Base-by-base conservation (phyloP, 768 basidiomycete genomes). In the Ramaria rubella region DNA sequence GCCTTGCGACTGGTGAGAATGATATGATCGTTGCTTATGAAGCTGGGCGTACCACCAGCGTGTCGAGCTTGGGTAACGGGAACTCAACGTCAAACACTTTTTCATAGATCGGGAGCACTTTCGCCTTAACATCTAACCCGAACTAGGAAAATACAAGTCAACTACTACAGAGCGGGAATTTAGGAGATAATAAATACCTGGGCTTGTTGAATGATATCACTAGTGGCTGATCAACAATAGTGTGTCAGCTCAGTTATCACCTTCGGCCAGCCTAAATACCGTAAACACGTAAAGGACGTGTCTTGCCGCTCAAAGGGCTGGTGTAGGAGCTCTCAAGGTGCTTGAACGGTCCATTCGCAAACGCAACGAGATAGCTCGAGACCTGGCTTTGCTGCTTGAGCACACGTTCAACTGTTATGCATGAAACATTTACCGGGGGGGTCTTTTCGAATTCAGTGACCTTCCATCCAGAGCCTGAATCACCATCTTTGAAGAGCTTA, bases 51-150 rank as follows among this genome's bases (percentile, higher is more conserved):
- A 83, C 86, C 56, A 92, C 90, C 15, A 98, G 77, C 2, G 94
- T 94, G 66, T 97, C 95, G 43, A 98, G 79, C 74, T 98, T 97
- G 5, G 93, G 91, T 26, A 98, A 78, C 23, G 94, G 92, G 68
- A 86, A 98, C 57, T 87, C 87, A 61, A 97, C 85, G 61, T 94
- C 85, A 66, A 97, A 97, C 55, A 95, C 79, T 67, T 86, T 76
- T 71, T 98, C 94, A 68, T 94, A 97, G n/a, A 93, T 67, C 14
- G 94, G 93, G 14, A 96, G 72, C 9, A 90, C 87, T 29, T 76
- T 77, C 6, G 78, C 80, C 70, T 89, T 95, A 62, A 95, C 84
- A 62, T 94, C 91, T 40, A 98, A 82, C 14, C 89, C 87, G 64
- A 92, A 92, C 61, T n/a, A n/a, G n/a, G n/a, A n/a, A n/a, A n/a